Conservation (phyloP, 371 early-diverging fungal species). For the Mortierella sp. region DNA sequence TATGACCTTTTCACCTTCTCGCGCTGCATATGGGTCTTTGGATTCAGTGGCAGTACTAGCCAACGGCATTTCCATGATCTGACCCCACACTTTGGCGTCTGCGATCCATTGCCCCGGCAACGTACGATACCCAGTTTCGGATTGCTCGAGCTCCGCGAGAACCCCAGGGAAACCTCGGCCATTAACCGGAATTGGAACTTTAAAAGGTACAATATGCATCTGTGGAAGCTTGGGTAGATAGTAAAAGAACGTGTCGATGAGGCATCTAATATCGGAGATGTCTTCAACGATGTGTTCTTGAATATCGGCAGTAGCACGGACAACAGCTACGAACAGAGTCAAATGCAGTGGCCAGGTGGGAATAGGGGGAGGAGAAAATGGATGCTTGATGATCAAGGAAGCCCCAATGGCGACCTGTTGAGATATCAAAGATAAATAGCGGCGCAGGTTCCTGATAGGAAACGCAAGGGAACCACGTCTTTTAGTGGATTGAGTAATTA, state of each 20-base stretch:
- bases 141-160: conserved; percentile 21
- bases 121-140: conserved; percentile 27
- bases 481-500: conserved; percentile 24
- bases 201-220: conserved; percentile 34
- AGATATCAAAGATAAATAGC: conserved; percentile 33
- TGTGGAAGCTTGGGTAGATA: conserved; percentile 49
- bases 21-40: conserved; percentile 43
- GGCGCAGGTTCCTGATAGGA: conserved; percentile 43
- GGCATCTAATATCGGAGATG: conserved; percentile 32
- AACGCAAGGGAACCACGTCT: conserved; percentile 32
- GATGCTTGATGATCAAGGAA: conserved; percentile 46
- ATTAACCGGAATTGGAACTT: conserved; percentile 17
- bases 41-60: conserved; percentile 25
- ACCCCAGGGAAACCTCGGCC: conserved; percentile 35
- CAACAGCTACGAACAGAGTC: conserved; percentile 37
- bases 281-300: conserved; percentile 49
- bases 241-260: conserved; percentile 49
- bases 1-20: conserved; percentile 64
- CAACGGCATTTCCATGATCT: conserved; percentile 29
- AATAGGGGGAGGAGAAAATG: conserved; percentile 35
- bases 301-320: conserved; percentile 29
- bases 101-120: conserved; percentile 45
- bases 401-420: conserved; percentile 36
- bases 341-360: conserved; percentile 53
- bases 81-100: conserved; percentile 39